Base-by-base conservation (phyloP, 352 stramenopile genomes). In the Globisporangium okanoganense region DNA sequence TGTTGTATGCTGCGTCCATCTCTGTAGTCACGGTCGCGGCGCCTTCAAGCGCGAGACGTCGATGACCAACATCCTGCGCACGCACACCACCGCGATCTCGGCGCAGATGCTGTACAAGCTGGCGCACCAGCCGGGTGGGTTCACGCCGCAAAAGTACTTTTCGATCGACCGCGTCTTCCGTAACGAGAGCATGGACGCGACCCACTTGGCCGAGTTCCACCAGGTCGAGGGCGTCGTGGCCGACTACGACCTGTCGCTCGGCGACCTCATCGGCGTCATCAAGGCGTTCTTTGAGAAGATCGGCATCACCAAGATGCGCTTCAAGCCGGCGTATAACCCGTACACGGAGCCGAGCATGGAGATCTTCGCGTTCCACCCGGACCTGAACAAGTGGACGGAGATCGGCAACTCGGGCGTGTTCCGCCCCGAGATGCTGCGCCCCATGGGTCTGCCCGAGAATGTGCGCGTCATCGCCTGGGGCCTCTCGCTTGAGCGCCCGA, bases 331-430 rank as follows among this genome's bases (percentile, higher is more conserved):
- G 25, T 99, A 99, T 85, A 99, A 99, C 78, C 98, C 98, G 35
- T 99, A 99, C 88, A 99, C 98, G 47, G 98, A 99, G 82, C 98
- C 98, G 20, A 98, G 88, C 38, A 99, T 99, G 98, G 98, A 99
- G 76, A 99, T 99, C 72, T 99, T 99, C 75, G 97, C 97, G 43
- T 99, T 99, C 84, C 97, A 99, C 81, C 97, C 97, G 41, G 97
- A 99, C 76, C 80, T 99, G 51, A 99, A 99, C 65, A 99, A 99
- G 75, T 99, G 96, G 96, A 99, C 96, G n/a, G 97, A 99, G 73
- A 98, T 99, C 65, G 97, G 97, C 49, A 99, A 99, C 83, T 98
- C 92, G 13, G 97, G 98, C 49, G 98, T 99, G 72, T 99, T 99
- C 89, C 93, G 98, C 33, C 98, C 98, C 0, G 98, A 99, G 79